Evolutionary conservation across 1,139 yeast species (phyloP).

Genomic region (Debaryomyces subglobosus): DNA sequence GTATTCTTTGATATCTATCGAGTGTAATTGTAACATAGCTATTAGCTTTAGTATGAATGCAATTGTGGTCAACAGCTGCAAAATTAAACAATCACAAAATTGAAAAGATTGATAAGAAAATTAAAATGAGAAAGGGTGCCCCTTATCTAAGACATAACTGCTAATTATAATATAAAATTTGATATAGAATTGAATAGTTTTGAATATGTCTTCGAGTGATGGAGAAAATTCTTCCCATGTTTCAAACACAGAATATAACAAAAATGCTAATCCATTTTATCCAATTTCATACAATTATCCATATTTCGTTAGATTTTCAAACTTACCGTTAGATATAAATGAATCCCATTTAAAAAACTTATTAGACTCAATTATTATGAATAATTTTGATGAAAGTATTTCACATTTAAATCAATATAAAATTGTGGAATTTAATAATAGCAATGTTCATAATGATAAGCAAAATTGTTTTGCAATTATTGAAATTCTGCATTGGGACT

Average conservation of each 20-base stretch:
- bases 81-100: constrained; percentile 8
- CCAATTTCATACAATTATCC: constrained; percentile 17
- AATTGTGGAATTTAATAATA: constrained; percentile 7
- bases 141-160: not conserved
- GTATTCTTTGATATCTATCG: not conserved
- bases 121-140: constrained; percentile 1
- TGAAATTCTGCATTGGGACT: constrained; percentile 20
- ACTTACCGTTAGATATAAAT: constrained; percentile 17
- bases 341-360: constrained; percentile 16
- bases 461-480: constrained; percentile 13
- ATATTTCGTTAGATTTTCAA: constrained; percentile 11
- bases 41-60: not conserved
- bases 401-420: not conserved
- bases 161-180: not conserved
- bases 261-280: constrained; percentile 31
- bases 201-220: constrained; percentile 6
- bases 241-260: constrained; percentile 19
- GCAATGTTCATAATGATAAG: not conserved
- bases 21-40: not conserved
- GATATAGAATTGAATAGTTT: not conserved
- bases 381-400: constrained; percentile 12
- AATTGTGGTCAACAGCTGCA: constrained; percentile 7
- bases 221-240: not conserved
- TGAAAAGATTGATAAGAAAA: constrained; percentile 5
- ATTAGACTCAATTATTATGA: constrained; percentile 18